Base-by-base conservation (phyloP, 169 alveolate species). In the Eimeria sp. region DNA sequence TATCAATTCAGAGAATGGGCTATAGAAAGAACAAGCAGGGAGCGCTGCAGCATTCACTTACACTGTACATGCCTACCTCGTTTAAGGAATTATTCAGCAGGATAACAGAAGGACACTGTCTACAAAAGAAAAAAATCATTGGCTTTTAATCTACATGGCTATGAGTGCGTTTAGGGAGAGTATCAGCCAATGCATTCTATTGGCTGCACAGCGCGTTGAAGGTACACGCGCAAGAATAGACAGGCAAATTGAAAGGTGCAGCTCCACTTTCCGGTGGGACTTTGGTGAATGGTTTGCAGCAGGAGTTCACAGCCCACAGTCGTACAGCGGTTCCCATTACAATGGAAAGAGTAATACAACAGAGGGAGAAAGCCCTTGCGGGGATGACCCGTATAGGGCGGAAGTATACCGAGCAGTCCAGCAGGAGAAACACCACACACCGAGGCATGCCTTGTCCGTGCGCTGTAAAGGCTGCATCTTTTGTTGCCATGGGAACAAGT, bases 391-490 rank as follows among this genome's bases (percentile, higher is more conserved):
- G 34, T 13, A 57, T 16, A 14, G 91, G 30, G 75, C 13, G 76
- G 30, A 49, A 13, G 30, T 30, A 76, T 22, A 40, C 30, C 27
- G 75, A 83, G 51, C 54, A 61, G 34, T 18, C 47, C 70, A 45
- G 65, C 88, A 78, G 47, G 45, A 49, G 58, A 78, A 51, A 47
- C 25, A 3, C 70, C 4, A 4, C 25, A n/a, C 88, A 49, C 11
- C 61, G 67, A 40, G 14, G 75, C 76, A 0, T 51, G 47, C 51
- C 94, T 0, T 61, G 82, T 75, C 57, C 51, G 14, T 40, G 82
- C 16, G 94, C 94, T 49, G 65, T 83, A 9, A 87, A 25, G 51
- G 58, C 83, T 40, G 83, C 63, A 18, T 87, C 94, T 25, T 87
- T 87, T 61, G 83, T 87, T 5, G 94, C 94, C 51, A 45, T 87